phyloP scores from a whole-genome alignment of 768 basidiomycete species.

The Psilocybe cubensis region DNA sequence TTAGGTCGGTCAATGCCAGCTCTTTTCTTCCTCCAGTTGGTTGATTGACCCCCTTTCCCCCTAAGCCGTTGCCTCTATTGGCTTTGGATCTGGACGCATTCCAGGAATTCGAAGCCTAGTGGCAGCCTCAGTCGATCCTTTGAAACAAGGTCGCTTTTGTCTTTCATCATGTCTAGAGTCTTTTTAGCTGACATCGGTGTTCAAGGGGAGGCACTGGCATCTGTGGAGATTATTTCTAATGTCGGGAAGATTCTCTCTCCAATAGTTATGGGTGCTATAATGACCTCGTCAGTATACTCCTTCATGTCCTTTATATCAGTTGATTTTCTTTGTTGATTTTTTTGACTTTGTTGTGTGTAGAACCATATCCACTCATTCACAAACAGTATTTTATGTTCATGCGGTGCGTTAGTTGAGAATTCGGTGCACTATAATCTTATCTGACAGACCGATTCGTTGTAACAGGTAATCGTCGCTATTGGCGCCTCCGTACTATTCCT shows the following conservation, averaged over 20 bases:
- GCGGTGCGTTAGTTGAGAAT: not conserved
- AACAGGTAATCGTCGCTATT: conserved; percentile 8
- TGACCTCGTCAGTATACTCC: conserved; percentile 2
- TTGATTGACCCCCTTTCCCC: too few relatives aligned
- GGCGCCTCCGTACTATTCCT: conserved; percentile 9
- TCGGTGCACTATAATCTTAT: too few relatives aligned
- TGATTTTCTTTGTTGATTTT: not conserved
- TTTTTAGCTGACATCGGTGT: not conserved
- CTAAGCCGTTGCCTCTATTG: conserved; percentile 13
- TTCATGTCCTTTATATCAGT: not conserved
- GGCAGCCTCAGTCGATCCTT: conserved; percentile 13
- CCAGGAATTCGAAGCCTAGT: conserved; percentile 15
- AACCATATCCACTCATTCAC: conserved; percentile 8
- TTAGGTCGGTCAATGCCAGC: not conserved
- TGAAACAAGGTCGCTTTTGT: conserved; percentile 12
- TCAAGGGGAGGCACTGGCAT: conserved; percentile 11
- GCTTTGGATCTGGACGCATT: conserved; percentile 13
- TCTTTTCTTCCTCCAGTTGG: not conserved
- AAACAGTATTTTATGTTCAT: conserved; percentile 12
- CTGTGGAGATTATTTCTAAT: conserved; percentile 13
- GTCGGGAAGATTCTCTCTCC: conserved; percentile 10
- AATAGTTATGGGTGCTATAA: conserved; percentile 12
- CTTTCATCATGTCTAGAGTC: not conserved
- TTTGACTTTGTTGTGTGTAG: not conserved
- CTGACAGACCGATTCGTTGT: not conserved